phyloP scores from a whole-genome alignment of 257 asterid species.

The Ligustrum vulgare region DNA sequence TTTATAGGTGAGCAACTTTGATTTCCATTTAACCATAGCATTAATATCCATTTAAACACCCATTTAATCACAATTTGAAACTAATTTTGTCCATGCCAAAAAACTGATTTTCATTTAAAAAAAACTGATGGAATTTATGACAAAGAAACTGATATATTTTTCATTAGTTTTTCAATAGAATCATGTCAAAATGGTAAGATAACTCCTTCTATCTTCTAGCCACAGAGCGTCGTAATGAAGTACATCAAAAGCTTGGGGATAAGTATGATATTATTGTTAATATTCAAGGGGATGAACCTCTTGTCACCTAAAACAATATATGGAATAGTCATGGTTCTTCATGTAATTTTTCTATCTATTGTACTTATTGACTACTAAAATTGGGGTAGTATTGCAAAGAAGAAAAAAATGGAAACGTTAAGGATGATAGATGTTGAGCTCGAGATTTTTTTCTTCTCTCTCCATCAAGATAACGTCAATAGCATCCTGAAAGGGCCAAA shows the following conservation, averaged over 20 bases:
- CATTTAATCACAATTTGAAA: too few species aligned
- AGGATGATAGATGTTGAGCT: not conserved
- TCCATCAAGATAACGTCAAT: not conserved
- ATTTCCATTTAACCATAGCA: too few species aligned
- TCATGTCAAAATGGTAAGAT: constrained; percentile 74
- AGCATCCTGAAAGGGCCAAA: not conserved
- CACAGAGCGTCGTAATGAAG: constrained; percentile 84
- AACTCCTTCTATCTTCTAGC: constrained; percentile 34
- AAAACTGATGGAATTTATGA: too few species aligned
- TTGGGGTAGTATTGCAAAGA: not conserved
- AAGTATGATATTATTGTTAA: constrained; percentile 79
- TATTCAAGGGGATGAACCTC: constrained; percentile 97
- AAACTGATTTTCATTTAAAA: too few species aligned
- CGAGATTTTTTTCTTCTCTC: not conserved
- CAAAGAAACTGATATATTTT: too few species aligned
- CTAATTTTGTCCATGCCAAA: too few species aligned
- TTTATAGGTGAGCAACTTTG: too few species aligned
- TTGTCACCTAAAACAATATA: constrained; percentile 81
- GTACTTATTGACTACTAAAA: not conserved
- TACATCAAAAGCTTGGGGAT: constrained; percentile 64
- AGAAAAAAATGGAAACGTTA: not conserved
- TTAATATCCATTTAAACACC: too few species aligned
- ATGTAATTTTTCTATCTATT: constrained; percentile 40
- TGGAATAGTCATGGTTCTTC: constrained; percentile 75
- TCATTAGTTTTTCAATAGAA: too few species aligned